phyloP scores from a whole-genome alignment of 1,284 basidiomycete genomes.

The Ceratobasidium papillatum region DNA sequence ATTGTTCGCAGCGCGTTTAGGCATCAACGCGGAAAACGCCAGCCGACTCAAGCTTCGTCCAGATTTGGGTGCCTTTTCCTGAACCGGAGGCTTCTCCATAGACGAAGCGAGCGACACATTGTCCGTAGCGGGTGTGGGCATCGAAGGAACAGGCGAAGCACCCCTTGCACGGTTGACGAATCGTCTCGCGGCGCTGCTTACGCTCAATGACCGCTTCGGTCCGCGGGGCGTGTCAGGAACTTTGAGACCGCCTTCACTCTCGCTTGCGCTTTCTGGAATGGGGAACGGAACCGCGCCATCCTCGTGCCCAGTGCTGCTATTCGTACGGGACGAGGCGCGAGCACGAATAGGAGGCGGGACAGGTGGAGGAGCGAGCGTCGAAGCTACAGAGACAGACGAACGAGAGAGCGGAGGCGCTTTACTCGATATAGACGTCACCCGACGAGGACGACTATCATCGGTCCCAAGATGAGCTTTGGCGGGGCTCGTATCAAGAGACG shows the following conservation, averaged over 20 bases:
- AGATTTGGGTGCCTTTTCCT: conserved; percentile 10
- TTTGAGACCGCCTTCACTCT: not conserved
- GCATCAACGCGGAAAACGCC: conserved; percentile 33
- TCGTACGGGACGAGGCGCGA: not conserved
- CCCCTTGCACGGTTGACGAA: conserved; percentile 5
- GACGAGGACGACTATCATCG: conserved; percentile 5
- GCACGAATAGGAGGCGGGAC: not conserved
- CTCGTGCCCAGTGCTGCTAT: not conserved
- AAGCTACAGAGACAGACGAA: not conserved
- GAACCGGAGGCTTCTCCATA: not conserved
- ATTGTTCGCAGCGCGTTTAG: conserved; percentile 17
- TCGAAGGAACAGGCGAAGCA: conserved; percentile 19
- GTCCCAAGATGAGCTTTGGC: not conserved
- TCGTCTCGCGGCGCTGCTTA: conserved; percentile 19
- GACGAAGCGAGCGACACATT: conserved; percentile 3
- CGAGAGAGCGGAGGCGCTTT: conserved; percentile 22
- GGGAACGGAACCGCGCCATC: conserved; percentile 26
- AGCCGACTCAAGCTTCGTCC: conserved; percentile 31
- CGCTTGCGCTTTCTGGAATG: conserved; percentile 18
- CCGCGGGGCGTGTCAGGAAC: not conserved
- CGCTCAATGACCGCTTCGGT: conserved; percentile 35
- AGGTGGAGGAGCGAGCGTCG: not conserved
- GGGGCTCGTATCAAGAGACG: conserved; percentile 9
- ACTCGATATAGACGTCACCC: conserved; percentile 10
- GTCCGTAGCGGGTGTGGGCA: not conserved